These are phyloP conservation scores for Colletotrichum shisoi DNA, from an alignment of 2,329 filamentous ascomycete genomes.

Conservation along the genomic window DNA sequence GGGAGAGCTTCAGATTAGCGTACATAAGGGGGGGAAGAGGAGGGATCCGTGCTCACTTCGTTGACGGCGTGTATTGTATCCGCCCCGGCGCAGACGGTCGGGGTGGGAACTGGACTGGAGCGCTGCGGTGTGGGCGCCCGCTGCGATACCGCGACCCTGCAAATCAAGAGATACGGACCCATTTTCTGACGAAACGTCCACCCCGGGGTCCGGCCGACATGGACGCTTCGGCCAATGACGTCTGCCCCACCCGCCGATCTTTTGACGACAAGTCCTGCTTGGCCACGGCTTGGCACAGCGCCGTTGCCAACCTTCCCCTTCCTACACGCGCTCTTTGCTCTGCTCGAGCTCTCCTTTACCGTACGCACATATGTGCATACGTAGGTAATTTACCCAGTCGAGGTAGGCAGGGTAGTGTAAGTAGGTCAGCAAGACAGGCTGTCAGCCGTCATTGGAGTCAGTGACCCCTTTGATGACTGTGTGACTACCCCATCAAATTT, in stretches of 20 bases:
- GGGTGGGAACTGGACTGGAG: background rate
- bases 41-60: conserved; percentile 12
- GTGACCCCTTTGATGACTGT: background rate
- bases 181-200: conserved; percentile 17
- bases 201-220: conserved; percentile 36
- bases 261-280: conserved; percentile 40
- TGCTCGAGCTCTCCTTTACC: background rate
- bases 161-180: conserved; percentile 5
- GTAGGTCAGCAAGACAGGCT: too few species aligned
- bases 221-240: conserved; percentile 38
- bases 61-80: background rate
- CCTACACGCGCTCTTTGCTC: background rate
- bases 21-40: background rate
- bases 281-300: conserved; percentile 18
- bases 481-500: too few species aligned
- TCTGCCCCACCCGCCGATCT: conserved; percentile 36
- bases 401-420: too few species aligned
- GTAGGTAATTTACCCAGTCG: too few species aligned
- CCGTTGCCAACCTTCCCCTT: conserved; percentile 26
- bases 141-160: background rate
- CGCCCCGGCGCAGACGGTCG: background rate
- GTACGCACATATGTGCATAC: too few species aligned
- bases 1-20: too few species aligned
- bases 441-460: background rate
- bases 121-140: background rate